These are phyloP conservation scores for Schizopora paradoxa DNA, from an alignment of 1,284 basidiomycete genomes.

Conservation along the genomic window DNA sequence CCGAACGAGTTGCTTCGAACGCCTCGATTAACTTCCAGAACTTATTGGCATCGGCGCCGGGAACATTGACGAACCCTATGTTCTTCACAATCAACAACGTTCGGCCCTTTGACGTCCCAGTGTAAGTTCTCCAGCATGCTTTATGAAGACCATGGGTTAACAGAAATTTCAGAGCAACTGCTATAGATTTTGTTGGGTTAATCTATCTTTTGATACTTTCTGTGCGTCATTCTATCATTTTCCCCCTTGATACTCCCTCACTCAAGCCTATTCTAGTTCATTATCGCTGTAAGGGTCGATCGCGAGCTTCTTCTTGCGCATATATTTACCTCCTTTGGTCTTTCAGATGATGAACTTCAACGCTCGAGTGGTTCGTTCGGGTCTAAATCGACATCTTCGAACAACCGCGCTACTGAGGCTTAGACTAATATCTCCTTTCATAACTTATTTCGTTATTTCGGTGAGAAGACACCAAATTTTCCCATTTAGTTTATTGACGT, in stretches of 20 bases:
- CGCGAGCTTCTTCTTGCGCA: constrained; percentile 29
- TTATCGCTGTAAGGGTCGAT: constrained; percentile 33
- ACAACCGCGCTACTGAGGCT: constrained; percentile 49
- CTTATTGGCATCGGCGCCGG: constrained; percentile 51
- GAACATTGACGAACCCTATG: constrained; percentile 50
- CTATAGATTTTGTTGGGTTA: constrained; percentile 68
- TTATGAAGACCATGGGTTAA: background rate
- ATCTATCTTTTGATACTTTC: constrained; percentile 69
- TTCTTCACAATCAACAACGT: constrained; percentile 50
- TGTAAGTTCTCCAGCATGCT: constrained; percentile 33
- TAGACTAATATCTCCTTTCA: constrained; percentile 48
- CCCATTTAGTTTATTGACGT: constrained; percentile 1
- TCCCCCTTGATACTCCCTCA: constrained; percentile 17
- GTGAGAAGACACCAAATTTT: constrained; percentile 32
- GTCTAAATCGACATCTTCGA: constrained; percentile 44
- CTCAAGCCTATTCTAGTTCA: constrained; percentile 30
- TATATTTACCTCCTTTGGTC: background rate
- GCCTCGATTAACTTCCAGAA: constrained; percentile 25
- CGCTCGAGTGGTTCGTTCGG: constrained; percentile 35
- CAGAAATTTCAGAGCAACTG: constrained; percentile 48
- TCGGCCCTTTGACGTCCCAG: constrained; percentile 61
- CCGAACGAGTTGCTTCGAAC: constrained; percentile 21
- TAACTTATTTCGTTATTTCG: constrained; percentile 56
- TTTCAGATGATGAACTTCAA: constrained; percentile 25
- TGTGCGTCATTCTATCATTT: constrained; percentile 29